A percentile compares a stretch with the other conserved stretches of the same genome.
Evolutionary conservation across 306 rosid species (phyloP).

Genomic region (Parietaria judaica): DNA sequence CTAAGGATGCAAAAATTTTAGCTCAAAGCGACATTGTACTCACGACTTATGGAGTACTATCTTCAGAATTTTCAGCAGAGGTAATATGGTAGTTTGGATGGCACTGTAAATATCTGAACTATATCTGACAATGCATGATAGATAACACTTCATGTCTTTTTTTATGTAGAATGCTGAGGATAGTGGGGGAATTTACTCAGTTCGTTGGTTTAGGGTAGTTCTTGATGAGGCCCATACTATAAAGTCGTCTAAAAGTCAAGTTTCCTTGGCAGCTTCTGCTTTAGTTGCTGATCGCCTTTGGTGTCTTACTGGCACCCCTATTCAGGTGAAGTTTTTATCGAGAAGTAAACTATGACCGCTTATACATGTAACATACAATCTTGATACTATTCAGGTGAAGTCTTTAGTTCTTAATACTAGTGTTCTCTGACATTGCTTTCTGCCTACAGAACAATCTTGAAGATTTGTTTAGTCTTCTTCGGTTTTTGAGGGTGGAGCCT

Average conservation of each 20-base stretch:
- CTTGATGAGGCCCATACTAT: conserved; percentile 96
- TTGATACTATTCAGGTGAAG: conserved; percentile 55
- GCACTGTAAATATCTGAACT: background rate
- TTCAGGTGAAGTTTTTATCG: conserved; percentile 47
- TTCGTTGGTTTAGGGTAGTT: conserved; percentile 89
- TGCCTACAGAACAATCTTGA: conserved; percentile 69
- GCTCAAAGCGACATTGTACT: conserved; percentile 73
- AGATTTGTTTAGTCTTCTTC: conserved; percentile 91
- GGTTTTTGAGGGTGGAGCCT: conserved; percentile 89
- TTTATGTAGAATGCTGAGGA: conserved; percentile 56
- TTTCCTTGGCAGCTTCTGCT: conserved; percentile 72
- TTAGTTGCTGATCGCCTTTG: conserved; percentile 81
- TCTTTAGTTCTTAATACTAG: conserved; percentile 16
- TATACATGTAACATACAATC: too few relatives aligned
- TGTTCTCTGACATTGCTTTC: conserved; percentile 31
- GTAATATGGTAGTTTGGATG: conserved; percentile 28
- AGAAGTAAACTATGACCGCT: background rate
- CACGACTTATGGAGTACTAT: conserved; percentile 79
- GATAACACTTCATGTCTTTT: conserved; percentile 11
- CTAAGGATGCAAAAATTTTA: conserved; percentile 69
- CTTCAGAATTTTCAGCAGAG: conserved; percentile 83
- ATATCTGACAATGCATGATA: too few relatives aligned
- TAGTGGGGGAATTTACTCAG: conserved; percentile 67
- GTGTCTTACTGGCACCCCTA: conserved; percentile 98
- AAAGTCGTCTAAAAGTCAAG: conserved; percentile 88